These are phyloP conservation scores for Lactarius indigo DNA, from an alignment of 768 basidiomycete genomes.

Conservation along the genomic window DNA sequence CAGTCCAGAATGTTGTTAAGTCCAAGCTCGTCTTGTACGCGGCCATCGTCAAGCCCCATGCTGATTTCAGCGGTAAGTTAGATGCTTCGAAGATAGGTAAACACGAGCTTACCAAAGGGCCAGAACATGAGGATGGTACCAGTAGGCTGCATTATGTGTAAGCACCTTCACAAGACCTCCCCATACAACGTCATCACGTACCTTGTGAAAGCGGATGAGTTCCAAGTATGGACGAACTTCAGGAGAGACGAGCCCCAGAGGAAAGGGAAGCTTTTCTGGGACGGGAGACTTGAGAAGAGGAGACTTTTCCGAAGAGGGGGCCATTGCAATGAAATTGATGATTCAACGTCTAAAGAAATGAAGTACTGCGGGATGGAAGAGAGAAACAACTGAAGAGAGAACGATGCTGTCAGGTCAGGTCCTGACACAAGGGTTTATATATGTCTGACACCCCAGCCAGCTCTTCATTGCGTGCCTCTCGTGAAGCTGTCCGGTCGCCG, in stretches of 20 bases:
- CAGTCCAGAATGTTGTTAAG: slow-evolving; percentile 15
- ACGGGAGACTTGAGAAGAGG: slow-evolving; percentile 12
- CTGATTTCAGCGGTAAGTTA: slow-evolving; percentile 8
- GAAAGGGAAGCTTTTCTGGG: slow-evolving; percentile 24
- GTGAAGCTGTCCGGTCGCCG: background rate
- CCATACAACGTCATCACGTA: background rate
- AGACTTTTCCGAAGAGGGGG: slow-evolving; percentile 9
- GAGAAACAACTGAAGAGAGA: background rate
- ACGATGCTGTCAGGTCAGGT: background rate
- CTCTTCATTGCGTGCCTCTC: background rate
- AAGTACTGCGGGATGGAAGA: background rate
- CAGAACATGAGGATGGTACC: slow-evolving; percentile 24
- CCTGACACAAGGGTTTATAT: slow-evolving; percentile 2
- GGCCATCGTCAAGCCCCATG: slow-evolving; percentile 27
- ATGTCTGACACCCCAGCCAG: background rate
- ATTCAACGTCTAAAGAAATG: background rate
- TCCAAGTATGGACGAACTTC: slow-evolving; percentile 25
- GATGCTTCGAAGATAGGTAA: background rate
- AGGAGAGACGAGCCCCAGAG: slow-evolving; percentile 23
- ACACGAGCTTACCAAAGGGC: slow-evolving; percentile 16
- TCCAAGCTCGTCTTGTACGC: slow-evolving; percentile 22
- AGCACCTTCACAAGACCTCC: background rate
- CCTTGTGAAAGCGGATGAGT: slow-evolving; percentile 25
- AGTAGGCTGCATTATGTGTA: slow-evolving; percentile 12
- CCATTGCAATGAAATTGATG: slow-evolving; percentile 1